These are phyloP conservation scores for Termitomyces sp. DNA, from an alignment of 1,284 basidiomycete genomes.

Conservation along the genomic window DNA sequence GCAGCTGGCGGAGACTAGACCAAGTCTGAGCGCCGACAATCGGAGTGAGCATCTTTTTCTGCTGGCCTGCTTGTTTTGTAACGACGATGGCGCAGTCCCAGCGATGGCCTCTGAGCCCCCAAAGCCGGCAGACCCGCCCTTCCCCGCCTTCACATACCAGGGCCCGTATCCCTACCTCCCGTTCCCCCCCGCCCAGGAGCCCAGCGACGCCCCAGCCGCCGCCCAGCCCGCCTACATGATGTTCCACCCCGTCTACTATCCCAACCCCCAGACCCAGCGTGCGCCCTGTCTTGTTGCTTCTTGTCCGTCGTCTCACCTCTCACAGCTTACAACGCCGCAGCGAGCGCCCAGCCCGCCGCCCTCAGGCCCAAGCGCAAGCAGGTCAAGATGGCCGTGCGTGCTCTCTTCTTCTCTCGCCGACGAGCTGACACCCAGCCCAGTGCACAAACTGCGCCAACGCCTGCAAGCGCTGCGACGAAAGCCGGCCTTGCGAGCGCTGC, in stretches of 20 bases:
- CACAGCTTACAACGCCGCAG: constrained; percentile 30
- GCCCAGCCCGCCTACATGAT: constrained; percentile 44
- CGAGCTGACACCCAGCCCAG: constrained; percentile 24
- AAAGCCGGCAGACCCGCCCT: constrained; percentile 21
- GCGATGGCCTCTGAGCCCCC: constrained; percentile 26
- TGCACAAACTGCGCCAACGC: constrained; percentile 84
- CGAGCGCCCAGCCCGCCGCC: too few species aligned
- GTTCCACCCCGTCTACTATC: constrained; percentile 50
- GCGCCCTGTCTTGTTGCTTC: constrained; percentile 14
- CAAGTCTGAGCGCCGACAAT: constrained; percentile 36
- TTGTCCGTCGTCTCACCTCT: constrained; percentile 12
- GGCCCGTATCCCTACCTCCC: constrained; percentile 44
- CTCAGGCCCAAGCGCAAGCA: constrained; percentile 79
- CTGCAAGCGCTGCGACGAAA: constrained; percentile 83
- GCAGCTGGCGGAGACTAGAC: neutral
- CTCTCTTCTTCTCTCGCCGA: too few species aligned
- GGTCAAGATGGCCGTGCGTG: constrained; percentile 77
- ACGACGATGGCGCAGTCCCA: constrained; percentile 5
- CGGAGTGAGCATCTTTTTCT: constrained; percentile 31
- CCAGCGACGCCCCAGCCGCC: constrained; percentile 32
- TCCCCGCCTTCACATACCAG: too few species aligned
- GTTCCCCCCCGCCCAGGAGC: constrained; percentile 42
- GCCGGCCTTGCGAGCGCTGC: constrained; percentile 76
- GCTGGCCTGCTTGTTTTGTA: neutral
- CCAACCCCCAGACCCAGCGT: constrained; percentile 45